Conservation (phyloP, 805 yeast species). For the Ogataea kodamae region DNA sequence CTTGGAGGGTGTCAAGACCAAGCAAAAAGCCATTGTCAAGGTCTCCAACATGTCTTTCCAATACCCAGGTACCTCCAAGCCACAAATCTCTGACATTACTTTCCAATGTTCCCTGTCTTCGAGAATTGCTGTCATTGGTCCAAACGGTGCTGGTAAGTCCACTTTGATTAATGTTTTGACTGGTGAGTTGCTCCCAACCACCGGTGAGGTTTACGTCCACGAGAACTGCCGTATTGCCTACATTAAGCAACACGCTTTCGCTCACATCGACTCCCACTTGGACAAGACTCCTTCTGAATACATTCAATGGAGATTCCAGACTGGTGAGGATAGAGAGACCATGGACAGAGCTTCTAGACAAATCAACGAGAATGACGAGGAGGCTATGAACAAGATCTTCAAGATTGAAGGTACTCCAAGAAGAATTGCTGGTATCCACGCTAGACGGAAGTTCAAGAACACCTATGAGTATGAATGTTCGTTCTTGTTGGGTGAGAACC, state of each 20-base stretch:
- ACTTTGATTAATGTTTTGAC: constrained; percentile 98
- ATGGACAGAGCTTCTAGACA: constrained; percentile 99
- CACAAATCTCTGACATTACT: constrained; percentile 85
- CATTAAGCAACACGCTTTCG: constrained; percentile 99
- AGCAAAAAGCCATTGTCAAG: constrained; percentile 99
- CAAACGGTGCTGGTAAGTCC: constrained; percentile 99
- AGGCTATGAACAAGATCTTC: constrained; percentile 99
- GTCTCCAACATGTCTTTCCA: constrained; percentile 97
- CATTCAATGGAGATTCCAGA: constrained; percentile 99
- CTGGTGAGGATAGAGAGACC: constrained; percentile 99
- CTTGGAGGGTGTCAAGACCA: constrained; percentile 99
- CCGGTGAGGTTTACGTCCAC: constrained; percentile 98
- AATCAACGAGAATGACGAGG: constrained; percentile 94
- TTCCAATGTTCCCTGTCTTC: constrained; percentile 99
- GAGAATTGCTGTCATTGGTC: constrained; percentile 99
- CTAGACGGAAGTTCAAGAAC: constrained; percentile 99
- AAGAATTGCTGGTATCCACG: constrained; percentile 89
- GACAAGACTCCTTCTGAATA: constrained; percentile 99
- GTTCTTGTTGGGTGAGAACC: constrained; percentile 95
- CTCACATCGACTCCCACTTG: constrained; percentile 97
- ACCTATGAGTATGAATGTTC: constrained; percentile 99
- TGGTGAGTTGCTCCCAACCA: constrained; percentile 98
- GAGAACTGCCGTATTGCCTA: constrained; percentile 99
- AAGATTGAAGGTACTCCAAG: constrained; percentile 98
- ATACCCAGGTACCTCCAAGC: constrained; percentile 98